phyloP scores from a whole-genome alignment of 2,329 filamentous ascomycete genomes.

The Capronia americana region DNA sequence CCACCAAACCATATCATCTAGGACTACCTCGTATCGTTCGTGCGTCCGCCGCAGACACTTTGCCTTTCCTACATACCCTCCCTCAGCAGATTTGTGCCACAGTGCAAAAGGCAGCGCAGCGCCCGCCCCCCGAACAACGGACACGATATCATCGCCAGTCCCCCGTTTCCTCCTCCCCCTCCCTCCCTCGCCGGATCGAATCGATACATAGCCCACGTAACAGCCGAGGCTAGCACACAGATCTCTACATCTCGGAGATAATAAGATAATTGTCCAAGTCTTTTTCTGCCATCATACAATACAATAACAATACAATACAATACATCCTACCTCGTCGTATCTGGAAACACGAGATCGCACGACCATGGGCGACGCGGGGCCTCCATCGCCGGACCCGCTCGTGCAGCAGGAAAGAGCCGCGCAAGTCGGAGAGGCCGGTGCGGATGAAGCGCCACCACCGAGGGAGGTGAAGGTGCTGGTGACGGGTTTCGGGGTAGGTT shows the following conservation, averaged over 20 bases:
- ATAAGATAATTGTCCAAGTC: not conserved
- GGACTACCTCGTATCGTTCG: too few species aligned
- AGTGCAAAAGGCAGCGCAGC: not conserved
- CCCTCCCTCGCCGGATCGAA: not conserved
- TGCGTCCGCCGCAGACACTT: not conserved
- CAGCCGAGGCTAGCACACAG: not conserved
- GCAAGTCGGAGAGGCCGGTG: not conserved
- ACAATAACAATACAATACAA: too few species aligned
- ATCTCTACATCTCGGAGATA: not conserved
- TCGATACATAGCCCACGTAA: not conserved
- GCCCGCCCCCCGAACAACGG: too few species aligned
- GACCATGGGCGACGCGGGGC: constrained; percentile 38
- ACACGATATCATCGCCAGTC: not conserved
- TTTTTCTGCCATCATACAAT: not conserved
- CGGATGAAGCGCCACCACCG: constrained; percentile 23
- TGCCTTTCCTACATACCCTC: not conserved
- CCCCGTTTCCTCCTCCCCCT: not conserved
- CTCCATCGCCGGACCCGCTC: constrained; percentile 30
- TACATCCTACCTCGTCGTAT: not conserved
- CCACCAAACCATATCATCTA: not conserved
- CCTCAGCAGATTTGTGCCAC: not conserved
- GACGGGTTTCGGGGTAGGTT: constrained; percentile 55
- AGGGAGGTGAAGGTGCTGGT: constrained; percentile 56
- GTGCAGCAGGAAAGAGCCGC: constrained; percentile 6
- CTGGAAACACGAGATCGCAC: not conserved